Evolutionary conservation across 1,284 basidiomycete genomes (phyloP), one percentile per base, ranked within the genome.

Genomic region (Moniliella sp.): DNA sequence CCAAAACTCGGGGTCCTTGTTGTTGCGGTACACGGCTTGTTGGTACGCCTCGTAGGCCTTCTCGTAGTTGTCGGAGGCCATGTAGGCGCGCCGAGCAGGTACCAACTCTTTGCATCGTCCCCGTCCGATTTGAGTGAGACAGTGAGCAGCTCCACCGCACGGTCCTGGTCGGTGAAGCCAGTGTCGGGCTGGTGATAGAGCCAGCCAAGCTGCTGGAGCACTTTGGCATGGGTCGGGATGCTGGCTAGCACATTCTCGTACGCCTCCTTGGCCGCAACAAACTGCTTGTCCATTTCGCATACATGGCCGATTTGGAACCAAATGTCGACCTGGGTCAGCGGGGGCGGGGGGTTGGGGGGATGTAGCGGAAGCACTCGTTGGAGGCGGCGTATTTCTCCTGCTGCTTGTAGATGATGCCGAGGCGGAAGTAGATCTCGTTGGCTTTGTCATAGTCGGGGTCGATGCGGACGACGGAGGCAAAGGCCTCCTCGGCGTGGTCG

Each of bases 361-460:
- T 97, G 54, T 80, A 80, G 51, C 86, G 80, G 66, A 97, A 97
- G 33, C 46, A 49, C 25, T 46, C 45, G 19, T 44, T 31, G 61
- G 66, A 40, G 40, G 69, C 67, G 32, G 74, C 71, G 32, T 42
- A 12, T 64, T 93, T 93, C 56, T 77, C 74, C 61, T 94, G 88
- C 57, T 94, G 86, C 65, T 97, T 97, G 71, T 97, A 97, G 46
- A 97, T 97, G 56, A n/a, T n/a, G n/a, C n/a, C n/a, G n/a, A n/a
- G n/a, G n/a, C n/a, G n/a, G n/a, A n/a, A n/a, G n/a, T n/a, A 76
- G 45, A 97, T 94, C 61, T 97, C 88, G 62, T 97, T 94, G 25
- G 84, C 80, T 67, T 94, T 94, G 67, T 94, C 84, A 53, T 97
- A 97, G 61, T 88, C 84, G 25, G 82, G 80, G 63, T 94, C 86